phyloP scores from a whole-genome alignment of 2,329 filamentous ascomycete genomes.

The Aureobasidium uvarum region DNA sequence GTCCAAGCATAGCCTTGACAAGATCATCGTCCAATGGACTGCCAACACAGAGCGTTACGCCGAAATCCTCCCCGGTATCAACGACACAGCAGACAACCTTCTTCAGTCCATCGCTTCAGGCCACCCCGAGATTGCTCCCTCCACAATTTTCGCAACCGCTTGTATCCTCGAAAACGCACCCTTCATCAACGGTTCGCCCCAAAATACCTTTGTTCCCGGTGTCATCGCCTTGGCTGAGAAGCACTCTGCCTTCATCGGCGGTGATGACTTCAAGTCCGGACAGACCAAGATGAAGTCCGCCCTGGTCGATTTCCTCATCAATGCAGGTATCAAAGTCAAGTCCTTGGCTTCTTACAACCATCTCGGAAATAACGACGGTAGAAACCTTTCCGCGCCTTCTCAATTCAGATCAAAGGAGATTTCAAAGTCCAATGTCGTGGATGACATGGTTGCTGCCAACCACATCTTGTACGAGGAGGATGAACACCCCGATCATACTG shows the following conservation, averaged over 20 bases:
- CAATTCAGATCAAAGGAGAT: slow-evolving; percentile 99
- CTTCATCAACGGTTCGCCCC: slow-evolving; percentile 98
- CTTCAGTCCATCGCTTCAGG: slow-evolving; percentile 81
- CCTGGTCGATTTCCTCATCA: slow-evolving; percentile 97
- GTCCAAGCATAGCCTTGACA: slow-evolving; percentile 77
- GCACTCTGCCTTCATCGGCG: slow-evolving; percentile 86
- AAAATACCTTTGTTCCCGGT: slow-evolving; percentile 98
- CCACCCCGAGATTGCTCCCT: slow-evolving; percentile 89
- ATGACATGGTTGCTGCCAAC: slow-evolving; percentile 99
- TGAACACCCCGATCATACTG: slow-evolving; percentile 96
- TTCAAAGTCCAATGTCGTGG: slow-evolving; percentile 97
- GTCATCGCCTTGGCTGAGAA: slow-evolving; percentile 84
- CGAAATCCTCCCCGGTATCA: slow-evolving; percentile 81
- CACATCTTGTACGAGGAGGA: slow-evolving; percentile 81
- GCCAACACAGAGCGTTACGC: slow-evolving; percentile 98
- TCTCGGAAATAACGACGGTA: slow-evolving; percentile 98
- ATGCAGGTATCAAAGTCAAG: slow-evolving; percentile 96
- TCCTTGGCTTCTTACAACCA: slow-evolving; percentile 99
- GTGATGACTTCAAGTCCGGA: slow-evolving; percentile 99
- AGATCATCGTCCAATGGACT: slow-evolving; percentile 97
- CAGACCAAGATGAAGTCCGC: slow-evolving; percentile 99
- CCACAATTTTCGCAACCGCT: slow-evolving; percentile 92
- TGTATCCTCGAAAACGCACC: slow-evolving; percentile 85
- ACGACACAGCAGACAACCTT: slow-evolving; percentile 94
- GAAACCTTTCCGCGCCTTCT: slow-evolving; percentile 95